Evolutionary conservation across 192 early-diverging fungal genomes (phyloP).

Genomic region (Backusella macrospora): DNA sequence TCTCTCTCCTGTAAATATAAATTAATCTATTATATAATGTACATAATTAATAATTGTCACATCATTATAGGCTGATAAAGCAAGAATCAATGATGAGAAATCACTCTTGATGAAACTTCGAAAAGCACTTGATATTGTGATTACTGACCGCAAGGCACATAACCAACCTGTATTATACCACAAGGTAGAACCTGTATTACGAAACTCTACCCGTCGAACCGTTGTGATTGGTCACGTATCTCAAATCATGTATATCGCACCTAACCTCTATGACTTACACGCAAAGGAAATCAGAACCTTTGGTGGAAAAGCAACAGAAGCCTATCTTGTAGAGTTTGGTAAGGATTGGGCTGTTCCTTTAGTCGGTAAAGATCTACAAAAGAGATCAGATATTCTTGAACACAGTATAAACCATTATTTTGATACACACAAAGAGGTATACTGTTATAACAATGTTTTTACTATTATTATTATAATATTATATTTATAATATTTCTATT

Average conservation of each 20-base stretch:
- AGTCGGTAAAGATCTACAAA: conserved; percentile 15
- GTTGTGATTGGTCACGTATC: conserved; percentile 9
- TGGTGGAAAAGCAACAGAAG: conserved; percentile 20
- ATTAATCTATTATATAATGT: background rate
- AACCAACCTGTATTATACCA: conserved; percentile 23
- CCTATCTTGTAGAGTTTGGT: conserved; percentile 14
- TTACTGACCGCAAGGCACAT: conserved; percentile 16
- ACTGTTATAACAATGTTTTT: background rate
- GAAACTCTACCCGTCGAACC: conserved; percentile 10
- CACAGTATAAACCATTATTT: conserved; percentile 4
- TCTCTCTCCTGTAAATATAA: background rate
- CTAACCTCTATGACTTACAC: background rate
- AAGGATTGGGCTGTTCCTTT: conserved; percentile 3
- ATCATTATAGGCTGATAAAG: background rate
- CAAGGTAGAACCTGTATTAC: conserved; percentile 16
- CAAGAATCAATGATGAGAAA: conserved; percentile 22
- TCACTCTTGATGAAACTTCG: conserved; percentile 9
- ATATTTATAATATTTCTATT: background rate
- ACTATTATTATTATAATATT: background rate
- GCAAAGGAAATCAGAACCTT: conserved; percentile 21
- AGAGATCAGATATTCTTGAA: conserved; percentile 11
- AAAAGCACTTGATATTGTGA: conserved; percentile 21
- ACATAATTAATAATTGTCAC: background rate
- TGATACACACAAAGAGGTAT: conserved; percentile 12
- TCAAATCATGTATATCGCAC: conserved; percentile 19